Conservation (phyloP, 2,329 filamentous ascomycete species). For the Diaporthe citrichinensis region DNA sequence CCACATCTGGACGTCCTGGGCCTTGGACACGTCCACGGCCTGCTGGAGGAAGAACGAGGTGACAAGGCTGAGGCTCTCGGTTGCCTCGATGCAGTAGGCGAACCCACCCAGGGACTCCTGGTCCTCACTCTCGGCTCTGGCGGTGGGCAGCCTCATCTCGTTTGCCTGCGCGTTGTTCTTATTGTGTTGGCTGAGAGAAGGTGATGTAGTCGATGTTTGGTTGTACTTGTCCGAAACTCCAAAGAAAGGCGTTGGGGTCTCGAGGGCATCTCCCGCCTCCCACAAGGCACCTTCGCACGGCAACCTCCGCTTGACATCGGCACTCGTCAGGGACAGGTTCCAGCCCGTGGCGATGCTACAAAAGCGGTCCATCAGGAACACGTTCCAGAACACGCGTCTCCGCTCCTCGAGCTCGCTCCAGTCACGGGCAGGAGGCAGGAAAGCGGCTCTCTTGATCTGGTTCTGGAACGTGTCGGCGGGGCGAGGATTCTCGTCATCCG, state of each 20-base stretch:
- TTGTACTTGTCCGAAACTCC: constrained; percentile 52
- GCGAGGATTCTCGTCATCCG: not conserved
- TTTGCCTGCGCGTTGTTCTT: not conserved
- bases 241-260: constrained; percentile 57
- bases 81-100: constrained; percentile 61
- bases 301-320: constrained; percentile 54
- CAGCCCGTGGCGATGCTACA: constrained; percentile 56
- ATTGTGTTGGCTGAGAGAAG: not conserved
- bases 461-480: constrained; percentile 49
- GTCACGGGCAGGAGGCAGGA: constrained; percentile 49
- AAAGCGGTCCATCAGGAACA: constrained; percentile 58
- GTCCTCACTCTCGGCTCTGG: constrained; percentile 21
- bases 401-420: constrained; percentile 57
- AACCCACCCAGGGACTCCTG: constrained; percentile 52
- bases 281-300: constrained; percentile 57
- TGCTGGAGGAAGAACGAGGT: constrained; percentile 60
- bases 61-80: constrained; percentile 58
- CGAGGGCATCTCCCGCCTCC: constrained; percentile 52
- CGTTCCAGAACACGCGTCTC: constrained; percentile 57
- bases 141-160: not conserved
- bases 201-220: constrained; percentile 31
- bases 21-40: constrained; percentile 53
- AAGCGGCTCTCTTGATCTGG: constrained; percentile 54
- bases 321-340: constrained; percentile 53
- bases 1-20: constrained; percentile 56